Base-by-base conservation (phyloP, 2,329 filamentous ascomycete species). In the Colletotrichum tamarilloi region DNA sequence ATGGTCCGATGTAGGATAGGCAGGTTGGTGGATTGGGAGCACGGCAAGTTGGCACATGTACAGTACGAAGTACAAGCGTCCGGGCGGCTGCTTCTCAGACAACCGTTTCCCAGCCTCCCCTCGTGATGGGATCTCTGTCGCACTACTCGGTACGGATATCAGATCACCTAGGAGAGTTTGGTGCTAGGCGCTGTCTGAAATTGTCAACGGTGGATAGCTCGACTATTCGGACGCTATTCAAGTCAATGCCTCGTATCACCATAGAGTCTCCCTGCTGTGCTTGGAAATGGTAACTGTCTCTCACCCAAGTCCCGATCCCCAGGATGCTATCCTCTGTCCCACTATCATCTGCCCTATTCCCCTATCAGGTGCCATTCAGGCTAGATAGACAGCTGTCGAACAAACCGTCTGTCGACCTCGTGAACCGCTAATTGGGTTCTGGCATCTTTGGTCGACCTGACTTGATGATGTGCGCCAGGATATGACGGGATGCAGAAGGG, bases 391-490 rank as follows among this genome's bases (percentile, higher is more conserved):
- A 49, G 42, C 16, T 49, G 42, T 49, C 7, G 42, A 49, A 49
- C 42, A n/a, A 49, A 49, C 7, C 42, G 42, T 49, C 42, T 19
- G 42, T 49, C 42, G 42, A 6, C 1, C 30, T 63, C 24, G 26
- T 24, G 28, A 59, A 63, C 53, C 19, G n/a, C 28, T 42, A 62
- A 56, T 67, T 55, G 30, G 46, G 16, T 14, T 22, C 6, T 30
- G 30, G 24, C 30, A 22, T 53, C 42, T 63, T 63, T 53, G 53
- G 42, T 56, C 53, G 30, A 59, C 30, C 24, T 42, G 35, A 42
- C 32, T 35, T 35, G 59, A 52, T 68, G 64, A 72, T 72, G 57
- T 64, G 69, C 59, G 66, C 69, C 66, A 69, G 69, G 69, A 64
- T 72, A 24, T 60, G 66, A 30, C 60, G 46, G 60, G 28, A 63